Evolutionary conservation across 805 yeast genomes (phyloP).

Genomic region (Candida easanensis): DNA sequence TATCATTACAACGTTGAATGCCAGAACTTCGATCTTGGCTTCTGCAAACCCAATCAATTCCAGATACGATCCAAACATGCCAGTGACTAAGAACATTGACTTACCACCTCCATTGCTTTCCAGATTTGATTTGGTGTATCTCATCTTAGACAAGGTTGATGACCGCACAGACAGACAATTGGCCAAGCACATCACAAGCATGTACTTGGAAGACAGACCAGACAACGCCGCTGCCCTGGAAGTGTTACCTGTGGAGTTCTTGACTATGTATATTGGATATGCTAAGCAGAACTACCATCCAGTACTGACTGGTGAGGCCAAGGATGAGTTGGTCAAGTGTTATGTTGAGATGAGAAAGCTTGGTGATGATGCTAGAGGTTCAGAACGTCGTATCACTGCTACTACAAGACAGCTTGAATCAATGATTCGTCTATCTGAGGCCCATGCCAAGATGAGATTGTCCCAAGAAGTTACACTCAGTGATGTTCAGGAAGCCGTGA

Average conservation of each 20-base stretch:
- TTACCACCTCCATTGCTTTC: slow-evolving; percentile 94
- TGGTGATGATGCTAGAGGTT: slow-evolving; percentile 85
- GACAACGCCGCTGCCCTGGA: slow-evolving; percentile 65
- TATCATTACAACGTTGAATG: slow-evolving; percentile 93
- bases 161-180: slow-evolving; percentile 78
- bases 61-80: slow-evolving; percentile 88
- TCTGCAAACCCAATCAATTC: slow-evolving; percentile 98
- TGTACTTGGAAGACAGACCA: slow-evolving; percentile 88
- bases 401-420: slow-evolving; percentile 96
- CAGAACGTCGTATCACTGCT: slow-evolving; percentile 93
- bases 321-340: slow-evolving; percentile 76
- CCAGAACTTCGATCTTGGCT: slow-evolving; percentile 92
- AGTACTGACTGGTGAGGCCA: slow-evolving; percentile 74
- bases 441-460: slow-evolving; percentile 95
- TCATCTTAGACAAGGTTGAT: slow-evolving; percentile 90
- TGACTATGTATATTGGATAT: slow-evolving; percentile 87
- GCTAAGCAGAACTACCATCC: slow-evolving; percentile 88
- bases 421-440: slow-evolving; percentile 92
- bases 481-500: slow-evolving; percentile 91
- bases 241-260: slow-evolving; percentile 79
- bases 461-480: slow-evolving; percentile 64
- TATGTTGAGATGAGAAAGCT: slow-evolving; percentile 92
- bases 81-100: slow-evolving; percentile 94
- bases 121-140: slow-evolving; percentile 90
- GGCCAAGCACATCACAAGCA: slow-evolving; percentile 85